phyloP scores from a whole-genome alignment of 179 eudicot species.

The Beta corolliflora region DNA sequence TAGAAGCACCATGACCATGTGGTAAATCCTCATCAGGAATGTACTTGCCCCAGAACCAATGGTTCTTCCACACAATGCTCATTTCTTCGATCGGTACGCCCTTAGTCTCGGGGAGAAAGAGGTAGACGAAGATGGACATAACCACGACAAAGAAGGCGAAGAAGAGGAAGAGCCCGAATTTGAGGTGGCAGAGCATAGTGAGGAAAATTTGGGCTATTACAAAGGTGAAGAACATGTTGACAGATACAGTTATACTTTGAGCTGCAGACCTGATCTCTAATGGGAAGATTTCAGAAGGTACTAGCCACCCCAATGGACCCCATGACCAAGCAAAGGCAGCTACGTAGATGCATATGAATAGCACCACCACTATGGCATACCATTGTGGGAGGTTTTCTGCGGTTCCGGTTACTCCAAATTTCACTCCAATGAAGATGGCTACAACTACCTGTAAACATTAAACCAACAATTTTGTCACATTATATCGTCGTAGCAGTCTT shows the following conservation, averaged over 20 bases:
- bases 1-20: too few relatives aligned
- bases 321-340: conserved; percentile 40
- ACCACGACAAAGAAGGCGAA: conserved; percentile 50
- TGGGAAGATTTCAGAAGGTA: conserved; percentile 64
- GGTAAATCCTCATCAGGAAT: conserved; percentile 22
- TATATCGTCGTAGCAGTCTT: not conserved
- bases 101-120: conserved; percentile 64
- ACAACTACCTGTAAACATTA: not conserved
- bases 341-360: conserved; percentile 20
- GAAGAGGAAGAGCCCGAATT: conserved; percentile 56
- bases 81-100: conserved; percentile 57
- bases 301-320: conserved; percentile 55
- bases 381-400: conserved; percentile 8
- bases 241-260: conserved; percentile 44
- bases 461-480: too few relatives aligned
- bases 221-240: conserved; percentile 68
- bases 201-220: conserved; percentile 57
- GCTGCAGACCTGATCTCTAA: conserved; percentile 55
- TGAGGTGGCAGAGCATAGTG: conserved; percentile 60
- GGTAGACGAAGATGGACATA: conserved; percentile 55
- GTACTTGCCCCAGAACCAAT: conserved; percentile 52
- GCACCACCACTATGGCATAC: conserved; percentile 13
- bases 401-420: conserved; percentile 18
- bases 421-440: conserved; percentile 23
- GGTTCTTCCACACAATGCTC: conserved; percentile 62